A percentile compares a stretch with the other conserved stretches of the same genome.
phyloP scores from a whole-genome alignment of 2,329 filamentous ascomycete species.

The Setomelanomma holmii region DNA sequence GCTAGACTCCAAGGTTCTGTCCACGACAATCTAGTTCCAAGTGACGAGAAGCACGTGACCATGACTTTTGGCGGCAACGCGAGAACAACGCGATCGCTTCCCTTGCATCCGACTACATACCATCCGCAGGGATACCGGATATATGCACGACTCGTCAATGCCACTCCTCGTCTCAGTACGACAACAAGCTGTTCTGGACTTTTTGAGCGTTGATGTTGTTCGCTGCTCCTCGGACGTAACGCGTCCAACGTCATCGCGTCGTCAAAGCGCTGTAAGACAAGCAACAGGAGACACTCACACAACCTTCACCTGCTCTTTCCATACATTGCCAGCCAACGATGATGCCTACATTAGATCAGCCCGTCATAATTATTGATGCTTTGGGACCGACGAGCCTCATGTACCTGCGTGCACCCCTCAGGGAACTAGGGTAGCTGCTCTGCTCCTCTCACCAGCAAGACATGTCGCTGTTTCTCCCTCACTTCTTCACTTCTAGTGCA shows the following conservation, averaged over 20 bases:
- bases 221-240: neutral
- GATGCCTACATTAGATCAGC: conserved; percentile 7
- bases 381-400: conserved; percentile 6
- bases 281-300: conserved; percentile 1
- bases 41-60: too few relatives aligned
- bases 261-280: conserved; percentile 4
- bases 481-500: conserved; percentile 9
- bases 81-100: too few relatives aligned
- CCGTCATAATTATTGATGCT: conserved; percentile 21
- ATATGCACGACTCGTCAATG: neutral
- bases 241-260: conserved; percentile 10
- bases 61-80: neutral
- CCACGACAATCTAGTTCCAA: too few relatives aligned
- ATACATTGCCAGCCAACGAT: conserved; percentile 12
- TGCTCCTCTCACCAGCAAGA: conserved; percentile 2
- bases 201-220: neutral
- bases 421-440: conserved; percentile 9
- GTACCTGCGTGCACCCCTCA: conserved; percentile 3
- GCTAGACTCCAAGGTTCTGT: neutral
- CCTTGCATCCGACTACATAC: too few relatives aligned
- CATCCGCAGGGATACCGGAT: too few relatives aligned
- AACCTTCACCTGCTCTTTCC: neutral
- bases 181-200: neutral
- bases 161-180: neutral
- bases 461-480: conserved; percentile 23